A percentile compares a stretch with the other conserved stretches of the same genome.
Evolutionary conservation across 306 rosid genomes (phyloP).

Genomic region (Myrica gale): DNA sequence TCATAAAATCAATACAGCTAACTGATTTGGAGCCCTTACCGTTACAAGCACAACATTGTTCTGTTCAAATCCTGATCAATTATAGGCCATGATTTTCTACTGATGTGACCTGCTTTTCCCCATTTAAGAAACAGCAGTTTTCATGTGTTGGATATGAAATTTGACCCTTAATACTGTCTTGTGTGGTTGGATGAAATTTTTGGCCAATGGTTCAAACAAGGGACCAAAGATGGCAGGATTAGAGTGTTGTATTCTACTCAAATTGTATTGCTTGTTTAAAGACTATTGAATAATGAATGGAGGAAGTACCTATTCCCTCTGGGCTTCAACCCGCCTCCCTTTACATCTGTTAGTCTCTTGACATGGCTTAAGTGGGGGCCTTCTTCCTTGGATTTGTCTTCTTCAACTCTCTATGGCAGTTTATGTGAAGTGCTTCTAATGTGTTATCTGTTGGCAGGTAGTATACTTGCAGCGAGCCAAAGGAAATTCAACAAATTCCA

Average conservation of each 20-base stretch:
- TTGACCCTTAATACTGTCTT: neutral
- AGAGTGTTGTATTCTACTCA: neutral
- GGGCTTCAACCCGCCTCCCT: neutral
- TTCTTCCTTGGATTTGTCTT: conserved; percentile 11
- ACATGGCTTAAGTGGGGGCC: conserved; percentile 16
- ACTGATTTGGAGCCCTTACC: neutral
- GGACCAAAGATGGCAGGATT: neutral
- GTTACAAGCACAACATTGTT: neutral
- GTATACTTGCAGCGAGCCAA: conserved; percentile 77
- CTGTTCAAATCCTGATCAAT: neutral
- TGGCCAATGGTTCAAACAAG: neutral
- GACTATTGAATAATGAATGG: neutral
- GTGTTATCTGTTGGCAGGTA: conserved; percentile 54
- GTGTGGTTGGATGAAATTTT: neutral
- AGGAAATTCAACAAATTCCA: conserved; percentile 51
- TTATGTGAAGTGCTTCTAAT: conserved; percentile 21
- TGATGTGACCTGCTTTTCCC: neutral
- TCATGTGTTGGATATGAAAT: conserved; percentile 1
- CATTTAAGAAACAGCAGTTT: neutral
- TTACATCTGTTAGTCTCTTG: conserved; percentile 19
- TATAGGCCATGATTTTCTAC: neutral
- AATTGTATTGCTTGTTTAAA: conserved; percentile 2
- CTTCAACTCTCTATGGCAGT: conserved; percentile 15
- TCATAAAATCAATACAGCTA: neutral
- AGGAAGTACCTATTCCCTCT: neutral